Conservation (phyloP, 495 filamentous ascomycete species). For the Annulohypoxylon stygium region DNA sequence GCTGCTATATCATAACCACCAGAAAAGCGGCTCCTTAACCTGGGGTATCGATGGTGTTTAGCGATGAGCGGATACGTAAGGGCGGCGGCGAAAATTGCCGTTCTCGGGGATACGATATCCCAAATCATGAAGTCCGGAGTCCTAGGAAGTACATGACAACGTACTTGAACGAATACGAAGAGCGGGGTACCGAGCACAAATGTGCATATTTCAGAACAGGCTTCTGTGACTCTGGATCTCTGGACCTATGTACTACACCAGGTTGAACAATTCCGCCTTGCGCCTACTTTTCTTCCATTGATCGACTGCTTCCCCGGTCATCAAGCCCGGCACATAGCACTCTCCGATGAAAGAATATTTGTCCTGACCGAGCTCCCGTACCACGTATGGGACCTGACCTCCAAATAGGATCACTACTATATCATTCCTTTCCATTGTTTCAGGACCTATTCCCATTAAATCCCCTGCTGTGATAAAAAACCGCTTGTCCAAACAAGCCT, state of each 20-base stretch:
- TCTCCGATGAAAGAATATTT: constrained; percentile 38
- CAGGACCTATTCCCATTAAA: constrained; percentile 40
- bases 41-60: too few relatives aligned
- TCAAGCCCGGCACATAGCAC: constrained; percentile 35
- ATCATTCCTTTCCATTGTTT: constrained; percentile 30
- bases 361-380: constrained; percentile 28
- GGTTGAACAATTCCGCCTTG: constrained; percentile 33
- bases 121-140: constrained; percentile 1
- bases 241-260: constrained; percentile 12
- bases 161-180: constrained; percentile 44
- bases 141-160: not conserved
- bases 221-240: too few relatives aligned
- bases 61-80: not conserved
- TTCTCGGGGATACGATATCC: not conserved
- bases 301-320: constrained; percentile 36
- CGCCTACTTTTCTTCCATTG: constrained; percentile 23
- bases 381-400: constrained; percentile 35
- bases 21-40: not conserved
- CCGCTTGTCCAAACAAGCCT: constrained; percentile 27
- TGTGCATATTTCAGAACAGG: not conserved
- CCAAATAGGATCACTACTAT: constrained; percentile 35
- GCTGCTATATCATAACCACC: not conserved
- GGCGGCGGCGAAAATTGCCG: not conserved
- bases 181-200: constrained; percentile 11
- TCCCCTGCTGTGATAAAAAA: constrained; percentile 30